Percentiles rank a stretch among this genome's conserved stretches.
Evolutionary conservation across 345 rosid species (phyloP).

Genomic region (Cardamine chenopodiifolia): DNA sequence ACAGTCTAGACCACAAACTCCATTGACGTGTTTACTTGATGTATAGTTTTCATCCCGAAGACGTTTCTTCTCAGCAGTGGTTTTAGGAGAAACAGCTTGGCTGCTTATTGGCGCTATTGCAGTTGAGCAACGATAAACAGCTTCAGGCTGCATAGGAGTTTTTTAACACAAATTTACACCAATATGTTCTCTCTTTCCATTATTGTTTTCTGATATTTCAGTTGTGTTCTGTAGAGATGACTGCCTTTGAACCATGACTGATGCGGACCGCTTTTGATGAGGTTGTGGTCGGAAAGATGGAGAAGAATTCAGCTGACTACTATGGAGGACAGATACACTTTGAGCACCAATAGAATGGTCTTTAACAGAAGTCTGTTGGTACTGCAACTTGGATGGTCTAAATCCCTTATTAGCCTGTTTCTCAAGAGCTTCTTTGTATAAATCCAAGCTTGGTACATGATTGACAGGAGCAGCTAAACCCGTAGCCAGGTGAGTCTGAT

Average conservation of each 20-base stretch:
- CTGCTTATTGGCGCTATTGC: conserved; percentile 50
- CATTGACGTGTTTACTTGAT: conserved; percentile 14
- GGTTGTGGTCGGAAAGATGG: conserved; percentile 50
- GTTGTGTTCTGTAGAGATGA: conserved; percentile 53
- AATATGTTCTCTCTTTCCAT: conserved; percentile 54
- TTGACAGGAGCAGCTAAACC: conserved; percentile 53
- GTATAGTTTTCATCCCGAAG: neutral
- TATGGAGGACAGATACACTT: conserved; percentile 41
- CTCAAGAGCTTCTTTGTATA: conserved; percentile 47
- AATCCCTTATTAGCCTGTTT: conserved; percentile 51
- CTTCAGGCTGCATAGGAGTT: conserved; percentile 59
- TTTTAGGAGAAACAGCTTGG: conserved; percentile 47
- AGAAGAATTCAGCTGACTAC: conserved; percentile 46
- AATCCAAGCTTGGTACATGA: conserved; percentile 58
- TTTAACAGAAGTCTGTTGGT: conserved; percentile 52
- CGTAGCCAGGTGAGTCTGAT: conserved; percentile 50
- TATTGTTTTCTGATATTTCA: conserved; percentile 45
- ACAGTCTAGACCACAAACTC: conserved; percentile 18
- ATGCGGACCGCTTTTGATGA: conserved; percentile 52
- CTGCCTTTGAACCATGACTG: conserved; percentile 57
- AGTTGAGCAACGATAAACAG: conserved; percentile 53
- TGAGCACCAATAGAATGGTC: conserved; percentile 47
- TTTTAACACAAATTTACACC: conserved; percentile 61
- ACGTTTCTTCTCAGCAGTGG: conserved; percentile 43
- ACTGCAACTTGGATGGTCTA: conserved; percentile 55